Base-by-base conservation (phyloP, 148 eudicot species). In the Hydrangea macrophylla region DNA sequence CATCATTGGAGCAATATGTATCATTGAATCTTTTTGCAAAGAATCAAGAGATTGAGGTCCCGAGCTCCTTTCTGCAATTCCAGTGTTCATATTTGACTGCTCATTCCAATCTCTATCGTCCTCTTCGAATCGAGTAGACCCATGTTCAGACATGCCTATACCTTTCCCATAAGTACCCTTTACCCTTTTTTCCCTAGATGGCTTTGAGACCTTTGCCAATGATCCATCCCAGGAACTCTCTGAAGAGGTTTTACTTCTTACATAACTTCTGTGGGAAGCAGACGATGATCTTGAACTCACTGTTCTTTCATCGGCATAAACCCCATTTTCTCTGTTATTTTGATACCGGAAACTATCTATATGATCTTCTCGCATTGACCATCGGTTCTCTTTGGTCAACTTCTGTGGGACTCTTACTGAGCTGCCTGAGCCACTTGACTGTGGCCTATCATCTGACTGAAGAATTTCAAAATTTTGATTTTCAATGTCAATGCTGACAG, bases 141-240 rank as follows among this genome's bases (percentile, higher is more conserved):
- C 57, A 75, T 65, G 64, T 31, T 78, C 88, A 35, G 73, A 59
- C 48, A 78, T 48, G 20, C 67, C 68, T 71, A 79, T 89, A 55
- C 78, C 80, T 76, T 83, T 88, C 33, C 81, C 84, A 69, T 78
- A 72, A 25, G 76, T 54, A 80, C 80, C 84, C 69, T 82, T 85
- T 54, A 83, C 91, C 71, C 84, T 65, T 68, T 75, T 92, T 59
- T 87, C 90, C 80, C 81, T 85, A n/a, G 76, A 75, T 58, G 73
- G 74, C 83, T 84, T 90, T 48, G 88, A 64, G 2, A 65, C 74
- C 72, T 87, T 84, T 55, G 80, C 74, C 32, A 86, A 81, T 30
- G 97, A 83, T 55, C 92, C 96, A 77, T 89, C 96, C 89, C 91
- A 89, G 18, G 96, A 92, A 73, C 93, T 84, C 81, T 89, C 91